Evolutionary conservation across 768 basidiomycete species (phyloP).

Genomic region (Russula compacta): DNA sequence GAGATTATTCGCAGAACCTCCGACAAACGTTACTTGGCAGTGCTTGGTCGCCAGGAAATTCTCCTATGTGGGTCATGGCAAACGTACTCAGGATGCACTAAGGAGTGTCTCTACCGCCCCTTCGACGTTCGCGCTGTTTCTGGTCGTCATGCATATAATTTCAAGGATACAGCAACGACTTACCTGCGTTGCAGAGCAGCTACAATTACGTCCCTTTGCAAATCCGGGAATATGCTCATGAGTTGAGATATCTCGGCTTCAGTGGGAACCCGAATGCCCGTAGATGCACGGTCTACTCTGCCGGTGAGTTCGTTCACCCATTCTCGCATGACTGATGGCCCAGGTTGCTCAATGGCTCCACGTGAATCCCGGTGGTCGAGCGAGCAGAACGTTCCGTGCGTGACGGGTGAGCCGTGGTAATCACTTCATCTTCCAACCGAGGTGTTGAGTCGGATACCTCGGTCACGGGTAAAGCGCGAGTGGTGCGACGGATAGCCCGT

Average conservation of each 20-base stretch:
- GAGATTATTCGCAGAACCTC: neutral
- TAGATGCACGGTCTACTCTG: constrained; percentile 40
- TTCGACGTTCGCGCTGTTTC: constrained; percentile 62
- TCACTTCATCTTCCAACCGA: constrained; percentile 44
- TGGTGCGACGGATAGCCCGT: constrained; percentile 52
- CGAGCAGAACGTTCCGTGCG: constrained; percentile 14
- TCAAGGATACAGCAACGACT: constrained; percentile 22
- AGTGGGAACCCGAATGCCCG: constrained; percentile 58
- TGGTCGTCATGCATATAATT: constrained; percentile 4
- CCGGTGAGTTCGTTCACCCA: constrained; percentile 79
- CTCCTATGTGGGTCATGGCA: neutral
- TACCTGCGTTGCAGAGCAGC: constrained; percentile 78
- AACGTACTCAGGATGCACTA: constrained; percentile 28
- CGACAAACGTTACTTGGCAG: neutral
- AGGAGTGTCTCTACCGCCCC: constrained; percentile 75
- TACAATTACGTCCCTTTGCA: constrained; percentile 63
- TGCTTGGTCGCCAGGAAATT: neutral
- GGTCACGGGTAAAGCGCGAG: constrained; percentile 6
- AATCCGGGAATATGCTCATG: constrained; percentile 75
- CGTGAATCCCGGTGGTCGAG: constrained; percentile 14
- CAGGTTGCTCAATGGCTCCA: constrained; percentile 3
- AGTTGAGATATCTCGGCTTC: constrained; percentile 71
- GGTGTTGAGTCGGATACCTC: constrained; percentile 11
- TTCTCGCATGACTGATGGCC: constrained; percentile 53
- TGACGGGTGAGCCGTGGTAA: constrained; percentile 50